Evolutionary conservation across 2,329 filamentous ascomycete species (phyloP), one percentile per base, ranked within the genome.

Genomic region (Penicillium sp.): DNA sequence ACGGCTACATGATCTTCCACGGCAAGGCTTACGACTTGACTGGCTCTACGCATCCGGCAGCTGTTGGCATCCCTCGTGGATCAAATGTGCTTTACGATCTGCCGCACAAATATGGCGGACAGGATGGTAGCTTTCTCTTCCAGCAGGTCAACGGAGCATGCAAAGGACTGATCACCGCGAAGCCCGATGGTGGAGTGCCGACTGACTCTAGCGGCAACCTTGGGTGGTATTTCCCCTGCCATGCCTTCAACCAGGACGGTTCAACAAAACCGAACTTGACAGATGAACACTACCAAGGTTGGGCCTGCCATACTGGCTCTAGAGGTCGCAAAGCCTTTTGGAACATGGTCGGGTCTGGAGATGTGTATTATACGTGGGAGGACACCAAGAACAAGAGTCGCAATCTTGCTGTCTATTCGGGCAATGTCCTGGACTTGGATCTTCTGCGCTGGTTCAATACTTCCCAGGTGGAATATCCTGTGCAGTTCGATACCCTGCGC

Each of bases 141-240:
- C 92, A 98, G 62, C 94, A 96, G 51, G 92, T 98, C 63, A 98
- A 98, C 54, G 93, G 92, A 32, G 85, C 84, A 46, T 98, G 92
- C 75, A 98, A 96, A 68, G 84, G 76, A 7, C 67, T 96, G 39
- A 95, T 98, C 59, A 94, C 79, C 2, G 51, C 51, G 1, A 65
- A 74, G 6, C 77, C 83, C 1, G 60, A 74, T 1, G 72, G 72
- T 0, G 82, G 87, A 52, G 80, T 98, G 6, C 87, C 89, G 1
- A 84, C 83, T 4, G 82, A 94, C 59, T 66, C 64, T 16, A 68
- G 81, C 35, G 79, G 77, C 5, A 80, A 94, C 40, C 68, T 98
- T 45, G 92, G 83, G 1, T 98, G 92, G 90, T 98, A 98, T 62
- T 96, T 96, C 60, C 92, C 92, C 2, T 98, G 92, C 72, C 82